Base-by-base conservation (phyloP, 1,284 basidiomycete species). In the Trametes versicolor region DNA sequence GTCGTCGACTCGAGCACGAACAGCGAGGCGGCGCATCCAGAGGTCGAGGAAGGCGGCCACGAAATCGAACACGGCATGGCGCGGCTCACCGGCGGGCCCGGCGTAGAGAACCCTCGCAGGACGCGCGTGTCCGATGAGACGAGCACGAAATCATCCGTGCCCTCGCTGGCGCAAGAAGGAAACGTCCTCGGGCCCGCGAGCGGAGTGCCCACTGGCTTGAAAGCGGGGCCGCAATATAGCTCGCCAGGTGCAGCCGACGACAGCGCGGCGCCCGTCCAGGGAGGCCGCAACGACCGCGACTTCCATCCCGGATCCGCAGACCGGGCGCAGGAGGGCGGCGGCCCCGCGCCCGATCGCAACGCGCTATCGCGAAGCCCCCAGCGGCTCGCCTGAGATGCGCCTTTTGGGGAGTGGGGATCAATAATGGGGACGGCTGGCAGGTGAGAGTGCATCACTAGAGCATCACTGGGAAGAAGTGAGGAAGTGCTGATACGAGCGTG, bases 1-100 rank as follows among this genome's bases (percentile, higher is more conserved):
- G 52, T 60, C 23, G 36, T 67, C 39, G 65, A 69, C 51, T 51
- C 58, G 6, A 53, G 48, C 37, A 55, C 52, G 23, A 45, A 47
- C 29, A 29, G 36, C 17, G 19, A 37, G 25, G 43, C 36, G 36
- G 34, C 51, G 1, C 65, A 62, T 27, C 51, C 61, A 29, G 65
- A 69, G 36, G 60, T 62, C 13, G 39, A 61, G 41, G 56, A 57
- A 17, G 70, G 70, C 3, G 45, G 48, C 21, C 50, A 27, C 17
- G 65, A 71, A 45, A 47, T 66, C 39, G 67, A 71, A 58, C 61
- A 60, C 8, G 67, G 70, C 13, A 60, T 69, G 61, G 63, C 63
- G 1, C 64, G 62, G 43, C 37, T 70, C 51, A 70, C 61, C 4
- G 68, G 65, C 23, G 60, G 60, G 2, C 50, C 55, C 4, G 56